phyloP scores from a whole-genome alignment of 2,329 filamentous ascomycete genomes.

The Talaromyces sp. region DNA sequence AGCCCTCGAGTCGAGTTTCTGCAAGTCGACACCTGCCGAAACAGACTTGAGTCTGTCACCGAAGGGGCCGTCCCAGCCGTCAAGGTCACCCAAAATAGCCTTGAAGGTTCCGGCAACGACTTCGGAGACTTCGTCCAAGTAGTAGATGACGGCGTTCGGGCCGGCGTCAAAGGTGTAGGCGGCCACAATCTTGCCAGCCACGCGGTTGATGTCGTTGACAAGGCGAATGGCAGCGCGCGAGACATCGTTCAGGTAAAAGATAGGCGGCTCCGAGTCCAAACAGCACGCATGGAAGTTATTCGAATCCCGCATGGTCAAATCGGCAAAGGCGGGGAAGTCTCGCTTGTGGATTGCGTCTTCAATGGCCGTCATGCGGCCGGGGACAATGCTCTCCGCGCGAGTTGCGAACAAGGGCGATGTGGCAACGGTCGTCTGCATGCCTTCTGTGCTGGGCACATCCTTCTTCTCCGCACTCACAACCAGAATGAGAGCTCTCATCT shows the following conservation, averaged over 20 bases:
- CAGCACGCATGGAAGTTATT: conserved; percentile 97
- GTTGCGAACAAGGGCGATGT: conserved; percentile 84
- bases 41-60: conserved; percentile 48
- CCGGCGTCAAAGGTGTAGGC: conserved; percentile 98
- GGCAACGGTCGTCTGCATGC: conserved; percentile 95
- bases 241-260: conserved; percentile 98
- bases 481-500: conserved; percentile 87
- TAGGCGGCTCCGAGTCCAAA: conserved; percentile 91
- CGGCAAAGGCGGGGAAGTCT: conserved; percentile 83
- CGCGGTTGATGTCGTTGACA: conserved; percentile 82
- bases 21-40: conserved; percentile 53
- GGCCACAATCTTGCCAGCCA: conserved; percentile 72
- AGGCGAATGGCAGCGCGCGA: conserved; percentile 80
- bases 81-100: conserved; percentile 61
- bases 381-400: conserved; percentile 72
- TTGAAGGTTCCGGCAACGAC: conserved; percentile 76
- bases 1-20: conserved; percentile 54
- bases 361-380: conserved; percentile 77
- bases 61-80: conserved; percentile 56
- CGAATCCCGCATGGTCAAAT: conserved; percentile 92
- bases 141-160: conserved; percentile 96
- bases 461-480: conserved; percentile 94
- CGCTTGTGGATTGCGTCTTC: conserved; percentile 70
- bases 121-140: conserved; percentile 71
- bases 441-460: conserved; percentile 83